A percentile compares a stretch with the other conserved stretches of the same genome.
Conservation (phyloP, 805 yeast genomes). For the Candida ulmi region DNA sequence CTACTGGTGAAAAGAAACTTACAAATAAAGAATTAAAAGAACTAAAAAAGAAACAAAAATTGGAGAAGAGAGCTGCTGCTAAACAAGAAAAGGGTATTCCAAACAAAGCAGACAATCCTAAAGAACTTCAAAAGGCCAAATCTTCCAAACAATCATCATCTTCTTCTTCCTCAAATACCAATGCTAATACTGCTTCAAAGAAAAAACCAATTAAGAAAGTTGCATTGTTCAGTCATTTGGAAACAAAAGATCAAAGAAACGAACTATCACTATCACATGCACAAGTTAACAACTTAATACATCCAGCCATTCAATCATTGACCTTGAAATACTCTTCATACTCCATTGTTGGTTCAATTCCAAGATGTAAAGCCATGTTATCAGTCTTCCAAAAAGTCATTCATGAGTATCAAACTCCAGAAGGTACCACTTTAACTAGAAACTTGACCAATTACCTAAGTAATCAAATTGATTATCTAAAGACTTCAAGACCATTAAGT, state of each 20-base stretch:
- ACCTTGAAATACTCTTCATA: constrained; percentile 80
- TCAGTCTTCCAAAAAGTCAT: constrained; percentile 79
- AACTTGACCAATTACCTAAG: constrained; percentile 83
- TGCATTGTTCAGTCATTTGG: constrained; percentile 71
- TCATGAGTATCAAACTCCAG: constrained; percentile 76
- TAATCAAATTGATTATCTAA: constrained; percentile 88
- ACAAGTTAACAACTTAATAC: constrained; percentile 49
- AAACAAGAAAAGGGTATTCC: constrained; percentile 63
- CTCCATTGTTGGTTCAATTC: constrained; percentile 83
- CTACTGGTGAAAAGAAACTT: constrained; percentile 29
- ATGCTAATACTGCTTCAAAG: constrained; percentile 17
- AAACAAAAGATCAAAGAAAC: constrained; percentile 70
- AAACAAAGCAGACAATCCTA: constrained; percentile 30
- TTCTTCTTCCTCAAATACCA: no score
- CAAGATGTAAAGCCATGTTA: constrained; percentile 80
- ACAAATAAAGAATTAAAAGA: constrained; percentile 84
- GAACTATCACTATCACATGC: constrained; percentile 22
- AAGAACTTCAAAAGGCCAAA: constrained; percentile 35
- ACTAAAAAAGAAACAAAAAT: constrained; percentile 81
- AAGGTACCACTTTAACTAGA: constrained; percentile 78
- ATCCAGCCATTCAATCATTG: constrained; percentile 76
- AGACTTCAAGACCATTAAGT: constrained; percentile 84
- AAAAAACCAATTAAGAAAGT: constrained; percentile 45
- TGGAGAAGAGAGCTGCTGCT: constrained; percentile 86
- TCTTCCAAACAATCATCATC: constrained; percentile 32